Evolutionary conservation across 75 land plant genomes (phyloP).

Genomic region (Isoetes taiwanensis): DNA sequence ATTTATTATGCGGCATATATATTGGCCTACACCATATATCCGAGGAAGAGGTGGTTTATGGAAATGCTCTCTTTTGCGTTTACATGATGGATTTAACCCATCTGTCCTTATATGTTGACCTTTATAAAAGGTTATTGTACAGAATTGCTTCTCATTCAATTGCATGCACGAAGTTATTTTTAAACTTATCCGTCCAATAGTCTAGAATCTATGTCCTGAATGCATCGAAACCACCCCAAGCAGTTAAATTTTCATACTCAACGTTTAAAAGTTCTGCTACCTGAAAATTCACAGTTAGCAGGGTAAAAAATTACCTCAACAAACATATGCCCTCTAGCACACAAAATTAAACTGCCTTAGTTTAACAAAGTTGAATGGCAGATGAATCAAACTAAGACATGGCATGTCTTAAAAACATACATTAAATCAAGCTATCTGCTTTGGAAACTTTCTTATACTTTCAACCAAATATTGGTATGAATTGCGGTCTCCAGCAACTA

Average conservation of each 20-base stretch:
- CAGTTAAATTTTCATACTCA: conserved; percentile 86
- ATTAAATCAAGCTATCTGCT: conserved; percentile 27
- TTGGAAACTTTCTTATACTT: conserved; percentile 67
- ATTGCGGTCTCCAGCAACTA: conserved; percentile 72
- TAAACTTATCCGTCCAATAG: no score
- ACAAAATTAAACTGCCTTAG: neutral
- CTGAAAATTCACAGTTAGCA: conserved; percentile 14
- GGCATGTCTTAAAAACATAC: neutral
- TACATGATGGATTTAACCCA: no score
- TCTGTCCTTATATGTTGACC: no score
- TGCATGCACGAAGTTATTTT: no score
- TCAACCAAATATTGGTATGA: conserved; percentile 95
- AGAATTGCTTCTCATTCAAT: no score
- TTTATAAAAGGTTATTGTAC: no score
- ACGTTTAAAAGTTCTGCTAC: conserved; percentile 84
- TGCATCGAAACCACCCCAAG: conserved; percentile 93
- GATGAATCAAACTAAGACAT: neutral
- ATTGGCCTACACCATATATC: no score
- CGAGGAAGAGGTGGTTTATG: no score
- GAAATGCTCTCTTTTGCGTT: no score
- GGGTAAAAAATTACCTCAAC: neutral
- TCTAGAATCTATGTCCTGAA: conserved; percentile 57
- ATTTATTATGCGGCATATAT: no score
- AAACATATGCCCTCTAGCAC: neutral
- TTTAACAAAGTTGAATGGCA: neutral